Evolutionary conservation across 1,284 basidiomycete species (phyloP).

Genomic region (Pseudozyma sp.): DNA sequence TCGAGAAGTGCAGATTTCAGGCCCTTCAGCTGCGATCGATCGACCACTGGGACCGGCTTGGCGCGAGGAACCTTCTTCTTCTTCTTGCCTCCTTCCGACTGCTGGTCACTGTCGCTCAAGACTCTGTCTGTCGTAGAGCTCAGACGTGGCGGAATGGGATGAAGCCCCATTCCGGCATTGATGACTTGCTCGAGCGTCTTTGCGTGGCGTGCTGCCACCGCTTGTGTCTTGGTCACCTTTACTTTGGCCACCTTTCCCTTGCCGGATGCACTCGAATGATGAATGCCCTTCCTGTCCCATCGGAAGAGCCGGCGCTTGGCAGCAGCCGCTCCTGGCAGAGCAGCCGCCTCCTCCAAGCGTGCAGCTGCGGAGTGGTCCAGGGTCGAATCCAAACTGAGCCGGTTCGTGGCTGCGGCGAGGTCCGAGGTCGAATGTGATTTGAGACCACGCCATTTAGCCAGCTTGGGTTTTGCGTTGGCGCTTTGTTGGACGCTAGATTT

Average conservation of each 20-base stretch:
- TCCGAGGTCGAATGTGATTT: conserved; percentile 39
- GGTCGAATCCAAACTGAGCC: conserved; percentile 26
- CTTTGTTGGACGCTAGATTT: background rate
- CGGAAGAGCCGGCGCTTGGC: conserved; percentile 42
- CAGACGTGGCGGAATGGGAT: conserved; percentile 31
- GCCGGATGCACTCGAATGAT: conserved; percentile 12
- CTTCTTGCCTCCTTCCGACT: conserved; percentile 28
- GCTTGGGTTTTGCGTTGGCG: conserved; percentile 13
- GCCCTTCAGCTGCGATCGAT: conserved; percentile 44
- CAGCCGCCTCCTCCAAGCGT: conserved; percentile 17
- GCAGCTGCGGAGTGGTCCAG: conserved; percentile 13
- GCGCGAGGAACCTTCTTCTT: conserved; percentile 31
- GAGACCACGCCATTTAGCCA: conserved; percentile 29
- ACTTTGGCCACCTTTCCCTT: conserved; percentile 47
- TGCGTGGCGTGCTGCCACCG: conserved; percentile 56
- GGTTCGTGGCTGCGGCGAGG: conserved; percentile 9
- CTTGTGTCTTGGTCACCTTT: conserved; percentile 54
- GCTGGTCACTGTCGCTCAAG: background rate
- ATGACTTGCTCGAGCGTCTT: conserved; percentile 59
- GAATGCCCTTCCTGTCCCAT: conserved; percentile 49
- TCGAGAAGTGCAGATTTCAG: conserved; percentile 61
- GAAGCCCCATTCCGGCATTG: conserved; percentile 53
- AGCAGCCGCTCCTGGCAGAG: conserved; percentile 31
- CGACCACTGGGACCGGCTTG: conserved; percentile 29
- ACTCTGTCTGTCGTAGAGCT: conserved; percentile 9